Percentiles rank a stretch among this genome's conserved stretches.
Conservation (phyloP, 805 yeast genomes). For the Schizosaccharomyces lindneri region DNA sequence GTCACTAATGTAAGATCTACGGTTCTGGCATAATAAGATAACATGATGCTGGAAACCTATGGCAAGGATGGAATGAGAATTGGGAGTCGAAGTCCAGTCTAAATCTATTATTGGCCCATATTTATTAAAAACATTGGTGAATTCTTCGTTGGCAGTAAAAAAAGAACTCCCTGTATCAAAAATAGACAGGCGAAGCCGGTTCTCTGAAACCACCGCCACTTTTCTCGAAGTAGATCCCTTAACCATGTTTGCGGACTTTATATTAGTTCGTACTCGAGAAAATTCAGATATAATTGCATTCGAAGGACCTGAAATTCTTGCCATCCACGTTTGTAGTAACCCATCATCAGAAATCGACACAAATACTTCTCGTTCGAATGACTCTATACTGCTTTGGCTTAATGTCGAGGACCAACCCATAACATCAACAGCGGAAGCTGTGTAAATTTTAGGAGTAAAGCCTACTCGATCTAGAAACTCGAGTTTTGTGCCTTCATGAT, state of each 20-base stretch:
- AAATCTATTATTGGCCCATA: constrained; percentile 29
- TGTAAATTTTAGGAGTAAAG: constrained; percentile 4
- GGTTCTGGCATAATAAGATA: constrained; percentile 48
- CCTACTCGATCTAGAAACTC: neutral
- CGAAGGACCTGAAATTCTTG: constrained; percentile 10
- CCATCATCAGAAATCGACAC: constrained; percentile 35
- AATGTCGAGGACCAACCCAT: constrained; percentile 26
- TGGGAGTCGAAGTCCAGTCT: constrained; percentile 63
- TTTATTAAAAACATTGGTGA: constrained; percentile 18
- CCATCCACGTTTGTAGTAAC: constrained; percentile 23
- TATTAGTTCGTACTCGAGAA: constrained; percentile 29
- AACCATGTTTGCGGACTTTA: constrained; percentile 25
- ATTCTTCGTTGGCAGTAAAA: constrained; percentile 26
- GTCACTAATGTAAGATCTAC: constrained; percentile 70
- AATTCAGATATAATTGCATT: constrained; percentile 30
- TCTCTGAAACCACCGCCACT: constrained; percentile 43
- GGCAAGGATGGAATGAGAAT: constrained; percentile 47
- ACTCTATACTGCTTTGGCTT: constrained; percentile 14
- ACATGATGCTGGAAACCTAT: constrained; percentile 49
- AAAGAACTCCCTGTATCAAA: constrained; percentile 57
- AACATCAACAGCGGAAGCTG: constrained; percentile 32
- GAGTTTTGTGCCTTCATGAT: neutral
- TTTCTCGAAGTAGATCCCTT: constrained; percentile 58
- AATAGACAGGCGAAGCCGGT: constrained; percentile 29
- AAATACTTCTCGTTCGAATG: constrained; percentile 22